Conservation (phyloP, 768 basidiomycete species). For the Mycena indigotica region DNA sequence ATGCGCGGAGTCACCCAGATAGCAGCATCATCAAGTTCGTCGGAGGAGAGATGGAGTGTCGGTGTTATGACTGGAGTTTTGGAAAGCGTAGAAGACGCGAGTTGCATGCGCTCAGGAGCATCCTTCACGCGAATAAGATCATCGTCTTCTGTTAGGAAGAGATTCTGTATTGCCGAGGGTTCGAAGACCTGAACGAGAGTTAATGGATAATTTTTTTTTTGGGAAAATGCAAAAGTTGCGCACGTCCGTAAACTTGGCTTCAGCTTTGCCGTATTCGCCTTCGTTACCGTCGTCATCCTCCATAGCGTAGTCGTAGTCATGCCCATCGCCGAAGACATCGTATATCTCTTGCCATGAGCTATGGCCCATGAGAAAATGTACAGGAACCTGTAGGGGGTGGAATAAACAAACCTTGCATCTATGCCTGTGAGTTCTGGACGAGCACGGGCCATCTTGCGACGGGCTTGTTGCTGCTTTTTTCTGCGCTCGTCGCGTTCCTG, state of each 20-base stretch:
- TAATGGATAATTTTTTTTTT: slow-evolving; percentile 54
- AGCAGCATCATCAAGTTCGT: slow-evolving; percentile 79
- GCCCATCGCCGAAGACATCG: slow-evolving; percentile 95
- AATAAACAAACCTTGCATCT: slow-evolving; percentile 70
- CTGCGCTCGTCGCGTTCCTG: slow-evolving; percentile 74
- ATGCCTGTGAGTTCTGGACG: slow-evolving; percentile 77
- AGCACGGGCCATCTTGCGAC: slow-evolving; percentile 62
- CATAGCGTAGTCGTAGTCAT: slow-evolving; percentile 95
- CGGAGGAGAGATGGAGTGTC: slow-evolving; percentile 64
- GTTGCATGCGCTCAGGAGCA: slow-evolving; percentile 94
- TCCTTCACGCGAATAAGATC: slow-evolving; percentile 88
- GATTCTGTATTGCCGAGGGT: slow-evolving; percentile 90
- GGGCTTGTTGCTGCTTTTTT: slow-evolving; percentile 67
- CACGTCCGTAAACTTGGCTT: slow-evolving; percentile 87
- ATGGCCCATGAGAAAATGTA: slow-evolving; percentile 18
- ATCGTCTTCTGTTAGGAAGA: slow-evolving; percentile 90
- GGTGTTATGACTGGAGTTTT: slow-evolving; percentile 7
- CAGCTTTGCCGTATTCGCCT: slow-evolving; percentile 54
- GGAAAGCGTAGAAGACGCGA: slow-evolving; percentile 66
- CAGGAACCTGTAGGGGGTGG: slow-evolving; percentile 1
- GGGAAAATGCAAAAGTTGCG: slow-evolving; percentile 22
- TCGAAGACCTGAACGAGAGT: no score
- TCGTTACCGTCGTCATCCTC: slow-evolving; percentile 87
- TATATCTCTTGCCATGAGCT: slow-evolving; percentile 96
- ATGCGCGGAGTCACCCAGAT: slow-evolving; percentile 86